phyloP scores from a whole-genome alignment of 1,139 yeast species.

The Hyphopichia khmerensis region DNA sequence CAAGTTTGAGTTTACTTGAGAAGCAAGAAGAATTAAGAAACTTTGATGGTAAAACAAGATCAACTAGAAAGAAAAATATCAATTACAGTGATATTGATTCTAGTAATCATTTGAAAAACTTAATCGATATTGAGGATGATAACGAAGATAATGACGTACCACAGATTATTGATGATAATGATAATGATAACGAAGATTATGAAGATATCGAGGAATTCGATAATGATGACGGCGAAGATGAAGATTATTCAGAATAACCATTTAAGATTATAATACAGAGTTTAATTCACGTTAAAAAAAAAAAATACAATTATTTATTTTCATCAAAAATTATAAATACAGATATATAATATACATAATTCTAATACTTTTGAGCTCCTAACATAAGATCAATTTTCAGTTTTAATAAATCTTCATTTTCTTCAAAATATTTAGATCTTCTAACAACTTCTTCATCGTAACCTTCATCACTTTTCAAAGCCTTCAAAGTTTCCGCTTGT shows the following conservation, averaged over 20 bases:
- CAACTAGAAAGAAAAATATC: constrained; percentile 4
- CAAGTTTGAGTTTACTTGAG: neutral
- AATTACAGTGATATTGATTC: constrained; percentile 12
- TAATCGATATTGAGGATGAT: constrained; percentile 11
- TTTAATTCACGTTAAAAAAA: too few species aligned
- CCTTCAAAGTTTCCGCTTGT: constrained; percentile 72
- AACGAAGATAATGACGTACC: constrained; percentile 4
- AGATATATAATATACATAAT: neutral
- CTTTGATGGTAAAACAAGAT: neutral
- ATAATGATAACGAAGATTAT: constrained; percentile 12
- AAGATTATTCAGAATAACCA: constrained; percentile 6
- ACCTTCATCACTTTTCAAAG: constrained; percentile 82
- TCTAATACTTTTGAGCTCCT: constrained; percentile 20
- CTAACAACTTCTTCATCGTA: constrained; percentile 90
- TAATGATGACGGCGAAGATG: constrained; percentile 15
- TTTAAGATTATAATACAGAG: neutral
- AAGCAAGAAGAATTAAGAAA: constrained; percentile 2
- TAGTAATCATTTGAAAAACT: constrained; percentile 4
- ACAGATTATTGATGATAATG: constrained; percentile 6
- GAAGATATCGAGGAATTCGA: constrained; percentile 18
- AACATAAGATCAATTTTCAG: constrained; percentile 77
- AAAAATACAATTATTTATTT: too few species aligned
- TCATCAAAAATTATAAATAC: neutral
- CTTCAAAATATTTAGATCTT: constrained; percentile 75
- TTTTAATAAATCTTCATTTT: constrained; percentile 60